Base-by-base conservation (phyloP, 2,329 filamentous ascomycete species). In the Zymoseptoria tritici region DNA sequence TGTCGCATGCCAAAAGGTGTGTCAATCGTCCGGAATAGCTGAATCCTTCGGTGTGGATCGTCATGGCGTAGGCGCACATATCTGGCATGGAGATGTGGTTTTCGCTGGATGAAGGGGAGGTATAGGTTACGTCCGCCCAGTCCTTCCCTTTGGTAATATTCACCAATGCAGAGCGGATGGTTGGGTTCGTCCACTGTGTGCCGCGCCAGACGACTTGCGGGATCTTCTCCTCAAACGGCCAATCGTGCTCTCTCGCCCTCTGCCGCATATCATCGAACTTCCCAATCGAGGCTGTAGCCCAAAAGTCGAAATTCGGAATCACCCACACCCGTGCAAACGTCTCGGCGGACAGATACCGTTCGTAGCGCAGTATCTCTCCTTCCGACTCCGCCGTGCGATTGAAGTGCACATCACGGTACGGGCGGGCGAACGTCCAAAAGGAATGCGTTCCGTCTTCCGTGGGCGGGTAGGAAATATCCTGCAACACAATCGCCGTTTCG, bases 111-210 rank as follows among this genome's bases (percentile, higher is more conserved):
- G 61, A 54, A 54, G 62, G 62, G 51, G 67, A 56, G 24, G 69
- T 58, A 21, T 62, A 68, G 9, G 64, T 56, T 1, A 77, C 71
- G 59, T 77, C 72, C 1, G 70, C 70, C 75, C 75, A 77, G 0
- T 60, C 22, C 55, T 74, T 71, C 3, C 63, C 70, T 2, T 64
- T 52, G 1, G 69, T 68, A 1, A 58, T 55, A 9, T 67, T 57
- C 0, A 76, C 21, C 13, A 76, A 62, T 9, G 66, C 60, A 11
- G 71, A 58, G 8, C 71, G 65, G 2, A 72, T 62, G n/a, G 60
- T 61, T 9, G 56, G 52, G 36, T 65, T 64, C n/a, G 69, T 61
- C 49, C 66, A 63, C 16, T 67, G 61, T 0, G 63, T 65, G 6
- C 68, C 69, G 0, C 69, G 65, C 68, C 68, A 70, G 4, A 70